Conservation (phyloP, 2,329 filamentous ascomycete species). For the Botrytis squamosa region DNA sequence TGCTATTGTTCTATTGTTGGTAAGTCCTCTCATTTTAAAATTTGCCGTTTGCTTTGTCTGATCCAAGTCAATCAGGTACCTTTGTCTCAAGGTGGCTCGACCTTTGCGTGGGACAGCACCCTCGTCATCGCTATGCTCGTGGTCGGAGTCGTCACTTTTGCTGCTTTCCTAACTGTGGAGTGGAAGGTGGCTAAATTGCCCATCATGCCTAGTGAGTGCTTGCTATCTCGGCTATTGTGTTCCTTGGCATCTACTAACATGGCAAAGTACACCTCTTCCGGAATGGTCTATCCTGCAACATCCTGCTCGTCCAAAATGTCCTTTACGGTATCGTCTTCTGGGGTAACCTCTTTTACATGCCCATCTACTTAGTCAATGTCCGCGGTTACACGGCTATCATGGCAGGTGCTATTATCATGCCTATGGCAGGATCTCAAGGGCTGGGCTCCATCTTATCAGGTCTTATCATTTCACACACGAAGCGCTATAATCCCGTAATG, state of each 20-base stretch:
- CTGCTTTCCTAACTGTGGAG: slow-evolving; percentile 50
- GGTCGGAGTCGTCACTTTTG: slow-evolving; percentile 30
- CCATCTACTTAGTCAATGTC: slow-evolving; percentile 21
- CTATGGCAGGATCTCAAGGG: slow-evolving; percentile 21
- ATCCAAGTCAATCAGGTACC: slow-evolving; percentile 28
- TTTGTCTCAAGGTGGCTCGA: slow-evolving; percentile 46
- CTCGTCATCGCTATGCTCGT: slow-evolving; percentile 38
- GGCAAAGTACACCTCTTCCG: slow-evolving; percentile 16
- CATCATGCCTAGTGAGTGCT: slow-evolving; percentile 58
- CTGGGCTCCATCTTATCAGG: slow-evolving; percentile 17
- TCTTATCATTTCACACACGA: slow-evolving; percentile 1
- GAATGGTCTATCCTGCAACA: slow-evolving; percentile 20
- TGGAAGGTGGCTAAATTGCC: slow-evolving; percentile 57
- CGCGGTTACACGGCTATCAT: slow-evolving; percentile 11
- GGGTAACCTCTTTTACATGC: slow-evolving; percentile 22
- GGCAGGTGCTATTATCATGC: slow-evolving; percentile 20
- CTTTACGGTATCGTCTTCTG: slow-evolving; percentile 21
- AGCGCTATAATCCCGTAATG: slow-evolving; percentile 11
- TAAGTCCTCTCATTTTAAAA: slow-evolving; percentile 4
- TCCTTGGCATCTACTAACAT: neutral
- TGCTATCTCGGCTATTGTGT: neutral
- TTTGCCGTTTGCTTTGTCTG: neutral
- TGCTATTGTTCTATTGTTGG: slow-evolving; percentile 21
- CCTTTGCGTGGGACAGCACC: slow-evolving; percentile 38
- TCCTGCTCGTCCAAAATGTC: slow-evolving; percentile 13